These are phyloP conservation scores for Lomentospora prolificans DNA, from an alignment of 2,329 filamentous ascomycete species.

Conservation along the genomic window DNA sequence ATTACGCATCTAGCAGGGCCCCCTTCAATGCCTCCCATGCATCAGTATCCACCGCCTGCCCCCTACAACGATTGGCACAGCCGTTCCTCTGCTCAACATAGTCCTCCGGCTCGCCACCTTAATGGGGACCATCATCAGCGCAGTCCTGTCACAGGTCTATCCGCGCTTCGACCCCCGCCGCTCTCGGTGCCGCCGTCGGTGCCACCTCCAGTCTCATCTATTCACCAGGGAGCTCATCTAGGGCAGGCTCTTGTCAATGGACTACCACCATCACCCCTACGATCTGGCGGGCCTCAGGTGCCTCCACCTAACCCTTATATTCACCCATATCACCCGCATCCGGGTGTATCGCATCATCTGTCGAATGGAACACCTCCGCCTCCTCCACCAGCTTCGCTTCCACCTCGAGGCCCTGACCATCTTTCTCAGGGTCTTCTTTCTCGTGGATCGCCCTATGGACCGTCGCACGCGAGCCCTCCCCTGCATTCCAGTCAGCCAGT, in stretches of 20 bases:
- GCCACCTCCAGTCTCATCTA: slow-evolving; percentile 27
- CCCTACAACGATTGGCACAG: slow-evolving; percentile 11
- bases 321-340: slow-evolving; percentile 8
- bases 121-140: slow-evolving; percentile 35
- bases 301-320: slow-evolving; percentile 3
- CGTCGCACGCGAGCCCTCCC: slow-evolving; percentile 17
- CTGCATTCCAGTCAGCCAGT: slow-evolving; percentile 36
- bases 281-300: not conserved
- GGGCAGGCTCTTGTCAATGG: slow-evolving; percentile 28
- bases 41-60: slow-evolving; percentile 18
- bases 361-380: slow-evolving; percentile 30
- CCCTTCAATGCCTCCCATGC: slow-evolving; percentile 15
- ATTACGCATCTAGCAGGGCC: slow-evolving; percentile 10
- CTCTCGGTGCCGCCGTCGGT: slow-evolving; percentile 31
- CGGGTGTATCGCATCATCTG: slow-evolving; percentile 12
- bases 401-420: slow-evolving; percentile 29
- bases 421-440: slow-evolving; percentile 29
- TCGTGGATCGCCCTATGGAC: slow-evolving; percentile 28
- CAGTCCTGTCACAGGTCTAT: slow-evolving; percentile 23
- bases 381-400: slow-evolving; percentile 16
- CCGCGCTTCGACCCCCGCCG: slow-evolving; percentile 40
- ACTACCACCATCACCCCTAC: slow-evolving; percentile 18
- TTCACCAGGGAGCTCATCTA: slow-evolving; percentile 32
- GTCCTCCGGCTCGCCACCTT: slow-evolving; percentile 36
- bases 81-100: slow-evolving; percentile 25